Percentiles rank a stretch among this genome's conserved stretches.
These are phyloP conservation scores for Saccharum spontaneum DNA, from an alignment of 176 grass and related monocot genomes.

Conservation along the genomic window DNA sequence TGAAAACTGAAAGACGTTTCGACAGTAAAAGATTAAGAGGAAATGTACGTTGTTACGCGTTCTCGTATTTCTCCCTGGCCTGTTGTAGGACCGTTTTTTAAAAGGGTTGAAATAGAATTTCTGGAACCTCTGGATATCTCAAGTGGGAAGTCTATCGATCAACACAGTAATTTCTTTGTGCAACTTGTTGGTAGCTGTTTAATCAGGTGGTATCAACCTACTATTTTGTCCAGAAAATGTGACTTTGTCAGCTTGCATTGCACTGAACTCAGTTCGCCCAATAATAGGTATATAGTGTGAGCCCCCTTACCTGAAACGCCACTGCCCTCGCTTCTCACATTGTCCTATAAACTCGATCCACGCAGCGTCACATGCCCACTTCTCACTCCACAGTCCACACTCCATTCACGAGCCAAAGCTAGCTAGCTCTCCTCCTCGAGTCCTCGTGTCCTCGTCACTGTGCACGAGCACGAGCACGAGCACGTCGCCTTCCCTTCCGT, in stretches of 20 bases:
- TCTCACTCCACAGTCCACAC: slow-evolving; percentile 19
- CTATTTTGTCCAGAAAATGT: slow-evolving; percentile 23
- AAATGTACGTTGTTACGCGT: not conserved
- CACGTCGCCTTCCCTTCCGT: not conserved
- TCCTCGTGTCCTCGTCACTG: not conserved
- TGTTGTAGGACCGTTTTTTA: not conserved
- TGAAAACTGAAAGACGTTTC: not conserved
- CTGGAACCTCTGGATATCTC: not conserved
- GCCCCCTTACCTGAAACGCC: not conserved
- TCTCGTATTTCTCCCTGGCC: not conserved
- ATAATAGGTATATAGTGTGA: slow-evolving; percentile 12
- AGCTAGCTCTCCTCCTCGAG: not conserved
- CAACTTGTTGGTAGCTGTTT: not conserved
- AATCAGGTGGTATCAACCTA: slow-evolving; percentile 17
- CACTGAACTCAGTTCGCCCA: slow-evolving; percentile 34
- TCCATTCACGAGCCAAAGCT: slow-evolving; percentile 22
- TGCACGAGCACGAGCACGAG: not conserved
- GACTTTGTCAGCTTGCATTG: slow-evolving; percentile 29
- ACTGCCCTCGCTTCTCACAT: slow-evolving; percentile 3
- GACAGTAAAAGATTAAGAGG: not conserved
- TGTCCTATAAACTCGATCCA: slow-evolving; percentile 17
- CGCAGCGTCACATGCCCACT: slow-evolving; percentile 6
- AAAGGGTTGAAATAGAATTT: too few relatives aligned
- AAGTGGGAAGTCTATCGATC: not conserved
- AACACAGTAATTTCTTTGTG: not conserved